Conservation (phyloP, 108 stramenopile genomes). For the Schizochytrium sp. region DNA sequence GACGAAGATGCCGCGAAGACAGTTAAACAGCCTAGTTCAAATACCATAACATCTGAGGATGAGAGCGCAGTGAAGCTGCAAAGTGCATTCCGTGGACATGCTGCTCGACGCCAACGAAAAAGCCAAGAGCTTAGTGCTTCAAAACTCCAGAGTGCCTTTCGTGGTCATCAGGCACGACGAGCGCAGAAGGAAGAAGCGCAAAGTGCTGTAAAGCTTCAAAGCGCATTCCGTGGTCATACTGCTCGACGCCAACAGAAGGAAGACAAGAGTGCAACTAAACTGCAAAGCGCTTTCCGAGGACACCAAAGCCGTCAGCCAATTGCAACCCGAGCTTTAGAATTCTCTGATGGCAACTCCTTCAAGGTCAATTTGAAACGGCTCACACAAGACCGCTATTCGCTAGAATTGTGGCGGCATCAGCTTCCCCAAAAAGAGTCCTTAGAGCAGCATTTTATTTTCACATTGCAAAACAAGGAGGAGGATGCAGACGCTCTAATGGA, state of each 20-base stretch:
- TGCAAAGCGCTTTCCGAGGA: slow-evolving; percentile 21
- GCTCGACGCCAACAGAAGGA: neutral
- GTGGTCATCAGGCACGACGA: neutral
- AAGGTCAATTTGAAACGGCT: neutral
- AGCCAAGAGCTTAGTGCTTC: neutral
- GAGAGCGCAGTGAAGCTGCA: neutral
- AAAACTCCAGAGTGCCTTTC: slow-evolving; percentile 16
- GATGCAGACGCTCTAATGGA: too few species aligned
- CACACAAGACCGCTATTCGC: neutral
- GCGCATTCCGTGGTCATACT: neutral
- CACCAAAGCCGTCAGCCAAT: neutral
- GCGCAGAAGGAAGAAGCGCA: neutral
- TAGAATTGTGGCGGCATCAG: neutral
- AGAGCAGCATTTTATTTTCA: too few species aligned
- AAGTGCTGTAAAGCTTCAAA: slow-evolving; percentile 7
- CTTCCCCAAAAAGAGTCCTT: too few species aligned
- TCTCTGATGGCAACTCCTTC: neutral
- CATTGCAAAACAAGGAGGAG: too few species aligned
- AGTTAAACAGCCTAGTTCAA: too few species aligned
- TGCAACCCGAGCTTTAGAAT: neutral
- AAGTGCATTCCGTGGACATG: neutral
- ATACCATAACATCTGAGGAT: neutral
- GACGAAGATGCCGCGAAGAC: too few species aligned
- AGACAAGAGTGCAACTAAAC: neutral
- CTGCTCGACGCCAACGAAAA: neutral